A percentile compares a stretch with the other conserved stretches of the same genome.
Evolutionary conservation across 129 eudicot genomes (phyloP).

Genomic region (Centrapalus pauciflorus): DNA sequence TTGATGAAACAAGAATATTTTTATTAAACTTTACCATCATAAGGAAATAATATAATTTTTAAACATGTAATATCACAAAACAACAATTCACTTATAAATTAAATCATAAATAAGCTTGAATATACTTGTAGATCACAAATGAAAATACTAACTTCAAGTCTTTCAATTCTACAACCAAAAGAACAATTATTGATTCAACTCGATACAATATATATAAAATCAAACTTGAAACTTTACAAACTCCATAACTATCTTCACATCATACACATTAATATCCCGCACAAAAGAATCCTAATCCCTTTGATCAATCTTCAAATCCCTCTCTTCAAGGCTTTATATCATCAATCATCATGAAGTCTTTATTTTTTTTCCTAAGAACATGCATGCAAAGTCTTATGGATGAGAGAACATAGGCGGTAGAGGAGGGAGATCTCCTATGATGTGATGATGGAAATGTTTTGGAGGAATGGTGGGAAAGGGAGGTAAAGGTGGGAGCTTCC

Average conservation of each 20-base stretch:
- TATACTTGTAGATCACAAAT: background rate
- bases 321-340: slow-evolving; percentile 4
- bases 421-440: slow-evolving; percentile 26
- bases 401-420: slow-evolving; percentile 35
- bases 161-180: background rate
- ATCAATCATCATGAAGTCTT: slow-evolving; percentile 17
- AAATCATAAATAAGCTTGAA: background rate
- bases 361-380: slow-evolving; percentile 7
- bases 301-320: background rate
- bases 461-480: slow-evolving; percentile 28
- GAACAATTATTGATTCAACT: background rate
- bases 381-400: slow-evolving; percentile 10
- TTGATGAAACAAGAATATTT: no score
- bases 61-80: no score
- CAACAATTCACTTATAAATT: no score
- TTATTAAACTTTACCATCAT: no score
- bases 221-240: slow-evolving; percentile 1
- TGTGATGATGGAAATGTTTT: slow-evolving; percentile 36
- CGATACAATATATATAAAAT: slow-evolving; percentile 1
- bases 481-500: slow-evolving; percentile 19
- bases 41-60: no score
- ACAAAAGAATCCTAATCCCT: background rate
- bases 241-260: slow-evolving; percentile 11
- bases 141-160: no score
- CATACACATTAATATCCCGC: slow-evolving; percentile 6